phyloP scores from a whole-genome alignment of 192 early-diverging fungal genomes.

The Gigaspora rosea region DNA sequence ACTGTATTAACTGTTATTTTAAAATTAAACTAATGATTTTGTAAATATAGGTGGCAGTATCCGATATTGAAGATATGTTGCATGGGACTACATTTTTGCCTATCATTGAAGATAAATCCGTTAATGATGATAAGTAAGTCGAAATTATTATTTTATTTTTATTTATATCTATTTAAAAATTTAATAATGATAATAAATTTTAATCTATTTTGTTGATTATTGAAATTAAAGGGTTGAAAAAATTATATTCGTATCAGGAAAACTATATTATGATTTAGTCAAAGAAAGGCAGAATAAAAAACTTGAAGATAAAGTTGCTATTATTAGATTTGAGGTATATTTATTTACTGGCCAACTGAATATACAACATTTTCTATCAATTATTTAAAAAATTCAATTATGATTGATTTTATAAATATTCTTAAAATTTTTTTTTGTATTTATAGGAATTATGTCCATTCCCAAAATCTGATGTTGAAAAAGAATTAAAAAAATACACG shows the following conservation, averaged over 20 bases:
- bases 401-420: not conserved
- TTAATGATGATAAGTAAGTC: constrained; percentile 45
- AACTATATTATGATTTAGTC: constrained; percentile 89
- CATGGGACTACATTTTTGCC: constrained; percentile 86
- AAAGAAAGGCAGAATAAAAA: constrained; percentile 71
- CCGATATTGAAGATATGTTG: constrained; percentile 78
- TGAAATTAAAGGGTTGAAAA: constrained; percentile 48
- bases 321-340: constrained; percentile 77
- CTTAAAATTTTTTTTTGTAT: not conserved
- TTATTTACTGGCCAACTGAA: not conserved
- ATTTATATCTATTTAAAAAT: not conserved
- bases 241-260: constrained; percentile 89
- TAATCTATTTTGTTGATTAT: not conserved
- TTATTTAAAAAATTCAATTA: not conserved
- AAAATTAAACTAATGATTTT: not conserved
- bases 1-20: not conserved
- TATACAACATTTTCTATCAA: not conserved
- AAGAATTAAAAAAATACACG: constrained; percentile 64
- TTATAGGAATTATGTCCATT: constrained; percentile 85
- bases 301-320: constrained; percentile 63
- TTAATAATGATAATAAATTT: not conserved
- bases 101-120: constrained; percentile 66
- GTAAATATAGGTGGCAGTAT: constrained; percentile 51
- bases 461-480: constrained; percentile 68
- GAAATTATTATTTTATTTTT: not conserved